Evolutionary conservation across 257 asterid species (phyloP), one percentile per base, ranked within the genome.

Genomic region (Gardenia jasminoides): DNA sequence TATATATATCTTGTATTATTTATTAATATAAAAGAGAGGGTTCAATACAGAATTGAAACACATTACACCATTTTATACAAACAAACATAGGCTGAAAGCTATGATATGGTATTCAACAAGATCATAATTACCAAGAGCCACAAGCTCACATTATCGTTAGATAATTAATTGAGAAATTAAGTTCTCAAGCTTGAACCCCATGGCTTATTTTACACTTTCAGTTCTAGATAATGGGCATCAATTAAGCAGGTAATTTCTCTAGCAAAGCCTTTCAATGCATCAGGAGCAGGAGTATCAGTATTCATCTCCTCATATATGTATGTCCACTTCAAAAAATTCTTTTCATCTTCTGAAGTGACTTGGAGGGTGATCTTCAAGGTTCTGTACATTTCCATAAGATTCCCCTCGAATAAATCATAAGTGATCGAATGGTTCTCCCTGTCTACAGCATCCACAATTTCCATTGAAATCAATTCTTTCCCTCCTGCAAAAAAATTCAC

Each of bases 271-370:
- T 78, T 58, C 44, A 83, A 39, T 0, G 62, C 12, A 5, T 76
- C 52, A 1, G 82, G 87, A 69, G 36, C 77, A 19, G 75, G 80
- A 43, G 36, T 33, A 12, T 68, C 81, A 44, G 50, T 71, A 41
- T 73, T 68, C 67, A 46, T 41, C 80, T 75, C 76, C 75, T 81
- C 83, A 78, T 75, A 84, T 36, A 54, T 67, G 13, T 70, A 52
- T 12, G 79, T 75, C 83, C 81, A 78, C 11, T 77, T 58, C 44
- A 81, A 62, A 30, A 65, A 44, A 19, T 50, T 71, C 43, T 72
- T 68, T n/a, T 46, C 44, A 10, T 11, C 85, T n/a, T 54, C 13
- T 17, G 56, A 69, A 13, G 10, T 66, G 3, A 70, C 48, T 16
- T 78, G 81, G 30, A 77, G 68, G 13, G 75, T 82, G 19, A 79